Percentiles rank a stretch among this genome's conserved stretches.
phyloP scores from a whole-genome alignment of 2,329 filamentous ascomycete genomes.

The Xylaria multiplex region DNA sequence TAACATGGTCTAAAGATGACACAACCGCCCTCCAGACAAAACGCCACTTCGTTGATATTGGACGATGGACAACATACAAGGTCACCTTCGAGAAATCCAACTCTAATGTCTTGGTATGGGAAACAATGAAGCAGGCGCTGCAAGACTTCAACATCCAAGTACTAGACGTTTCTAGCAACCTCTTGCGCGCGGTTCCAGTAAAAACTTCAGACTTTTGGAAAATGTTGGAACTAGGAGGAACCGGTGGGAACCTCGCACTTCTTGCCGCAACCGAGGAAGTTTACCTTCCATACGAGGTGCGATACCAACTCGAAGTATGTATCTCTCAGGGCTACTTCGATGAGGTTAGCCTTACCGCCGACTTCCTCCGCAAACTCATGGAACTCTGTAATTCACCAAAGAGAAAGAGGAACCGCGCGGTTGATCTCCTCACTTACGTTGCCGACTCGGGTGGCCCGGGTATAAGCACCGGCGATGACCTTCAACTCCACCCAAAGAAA shows the following conservation, averaged over 20 bases:
- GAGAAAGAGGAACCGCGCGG: slow-evolving; percentile 60
- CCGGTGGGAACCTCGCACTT: slow-evolving; percentile 44
- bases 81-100: slow-evolving; percentile 53
- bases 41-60: slow-evolving; percentile 60
- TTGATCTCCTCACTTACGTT: slow-evolving; percentile 77
- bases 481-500: slow-evolving; percentile 58
- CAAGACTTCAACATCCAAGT: slow-evolving; percentile 77
- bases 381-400: slow-evolving; percentile 50
- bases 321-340: slow-evolving; percentile 81
- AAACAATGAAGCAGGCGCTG: slow-evolving; percentile 63
- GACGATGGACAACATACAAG: slow-evolving; percentile 66
- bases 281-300: slow-evolving; percentile 73
- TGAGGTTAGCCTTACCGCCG: slow-evolving; percentile 75
- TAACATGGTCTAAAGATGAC: slow-evolving; percentile 46
- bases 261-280: slow-evolving; percentile 52
- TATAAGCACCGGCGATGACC: slow-evolving; percentile 8
- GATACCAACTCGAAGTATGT: slow-evolving; percentile 93
- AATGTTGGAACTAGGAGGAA: slow-evolving; percentile 50
- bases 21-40: slow-evolving; percentile 55
- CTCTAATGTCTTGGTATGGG: slow-evolving; percentile 49
- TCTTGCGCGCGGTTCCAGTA: slow-evolving; percentile 55
- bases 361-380: slow-evolving; percentile 73
- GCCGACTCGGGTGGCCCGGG: slow-evolving; percentile 57
- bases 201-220: slow-evolving; percentile 54
- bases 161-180: slow-evolving; percentile 47